phyloP scores from a whole-genome alignment of 2,329 filamentous ascomycete genomes.

The Clarireedia paspali region DNA sequence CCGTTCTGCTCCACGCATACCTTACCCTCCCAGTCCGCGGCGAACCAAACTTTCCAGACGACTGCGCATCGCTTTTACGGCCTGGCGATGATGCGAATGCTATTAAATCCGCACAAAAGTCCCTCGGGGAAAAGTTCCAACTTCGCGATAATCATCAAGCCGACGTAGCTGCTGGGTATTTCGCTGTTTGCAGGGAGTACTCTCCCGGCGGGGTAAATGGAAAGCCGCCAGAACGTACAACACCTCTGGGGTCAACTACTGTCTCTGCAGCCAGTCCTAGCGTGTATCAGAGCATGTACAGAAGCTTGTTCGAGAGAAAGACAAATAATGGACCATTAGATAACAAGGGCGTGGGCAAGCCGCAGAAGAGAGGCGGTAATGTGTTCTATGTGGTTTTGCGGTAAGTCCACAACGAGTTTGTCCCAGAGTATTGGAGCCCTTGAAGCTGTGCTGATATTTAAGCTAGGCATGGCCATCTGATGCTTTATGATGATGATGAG shows the following conservation, averaged over 20 bases:
- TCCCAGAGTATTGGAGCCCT: too few relatives aligned
- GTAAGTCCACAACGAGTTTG: slow-evolving; percentile 36
- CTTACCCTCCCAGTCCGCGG: slow-evolving; percentile 53
- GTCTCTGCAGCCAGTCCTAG: slow-evolving; percentile 78
- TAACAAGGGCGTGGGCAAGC: slow-evolving; percentile 26
- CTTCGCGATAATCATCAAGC: slow-evolving; percentile 50
- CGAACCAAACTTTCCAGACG: slow-evolving; percentile 31
- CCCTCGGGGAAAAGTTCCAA: slow-evolving; percentile 53
- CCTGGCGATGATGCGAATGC: slow-evolving; percentile 57
- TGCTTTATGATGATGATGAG: slow-evolving; percentile 94
- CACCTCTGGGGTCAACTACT: slow-evolving; percentile 66
- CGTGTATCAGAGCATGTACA: slow-evolving; percentile 97
- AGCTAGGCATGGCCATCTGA: slow-evolving; percentile 78
- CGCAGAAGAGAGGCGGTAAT: slow-evolving; percentile 61
- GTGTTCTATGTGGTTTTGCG: slow-evolving; percentile 89
- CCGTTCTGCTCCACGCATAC: slow-evolving; percentile 60
- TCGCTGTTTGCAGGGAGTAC: slow-evolving; percentile 91
- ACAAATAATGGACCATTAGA: slow-evolving; percentile 33
- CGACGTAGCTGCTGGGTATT: slow-evolving; percentile 84
- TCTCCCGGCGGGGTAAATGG: slow-evolving; percentile 86
- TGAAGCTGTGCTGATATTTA: not conserved
- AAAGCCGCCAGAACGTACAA: slow-evolving; percentile 80
- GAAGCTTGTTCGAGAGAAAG: slow-evolving; percentile 87
- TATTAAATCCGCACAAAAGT: slow-evolving; percentile 53
- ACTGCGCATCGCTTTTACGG: slow-evolving; percentile 40